phyloP scores from a whole-genome alignment of 495 filamentous ascomycete species.

The Hypoxylon lienhwacheense region DNA sequence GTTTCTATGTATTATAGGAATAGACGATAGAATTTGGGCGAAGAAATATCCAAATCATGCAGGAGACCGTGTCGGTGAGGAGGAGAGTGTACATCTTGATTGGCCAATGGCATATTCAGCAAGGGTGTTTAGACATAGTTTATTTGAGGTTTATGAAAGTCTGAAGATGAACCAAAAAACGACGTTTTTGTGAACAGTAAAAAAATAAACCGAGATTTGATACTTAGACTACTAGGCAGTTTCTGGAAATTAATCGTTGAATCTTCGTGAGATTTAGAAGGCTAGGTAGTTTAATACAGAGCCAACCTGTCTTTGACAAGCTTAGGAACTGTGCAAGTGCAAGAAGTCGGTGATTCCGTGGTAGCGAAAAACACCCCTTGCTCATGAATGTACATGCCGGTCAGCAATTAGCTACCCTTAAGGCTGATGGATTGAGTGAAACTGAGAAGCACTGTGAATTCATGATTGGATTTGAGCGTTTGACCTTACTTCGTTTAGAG shows the following conservation, averaged over 20 bases:
- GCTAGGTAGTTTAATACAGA: not conserved
- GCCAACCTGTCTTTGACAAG: constrained; percentile 6
- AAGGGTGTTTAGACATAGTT: constrained; percentile 1
- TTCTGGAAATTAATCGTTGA: constrained; percentile 11
- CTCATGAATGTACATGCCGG: not conserved
- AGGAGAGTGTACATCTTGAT: not conserved
- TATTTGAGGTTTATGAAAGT: not conserved
- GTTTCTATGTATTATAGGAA: constrained; percentile 15
- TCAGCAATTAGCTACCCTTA: constrained; percentile 28
- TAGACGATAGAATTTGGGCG: constrained; percentile 7
- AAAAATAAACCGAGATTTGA: no score
- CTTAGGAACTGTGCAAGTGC: constrained; percentile 9
- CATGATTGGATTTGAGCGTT: constrained; percentile 14
- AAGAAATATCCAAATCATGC: not conserved
- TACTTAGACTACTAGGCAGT: no score
- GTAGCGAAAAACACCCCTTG: constrained; percentile 3
- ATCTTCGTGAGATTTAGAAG: constrained; percentile 12
- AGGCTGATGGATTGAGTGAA: constrained; percentile 12
- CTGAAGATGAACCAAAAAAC: not conserved
- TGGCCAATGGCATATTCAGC: constrained; percentile 3
- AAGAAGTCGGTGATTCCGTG: constrained; percentile 23
- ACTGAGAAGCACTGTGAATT: constrained; percentile 6
- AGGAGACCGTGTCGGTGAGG: not conserved
- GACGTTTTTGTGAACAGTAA: no score
- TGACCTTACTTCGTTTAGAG: not conserved